phyloP scores from a whole-genome alignment of 768 basidiomycete genomes.

The Hypholoma sublateritium region DNA sequence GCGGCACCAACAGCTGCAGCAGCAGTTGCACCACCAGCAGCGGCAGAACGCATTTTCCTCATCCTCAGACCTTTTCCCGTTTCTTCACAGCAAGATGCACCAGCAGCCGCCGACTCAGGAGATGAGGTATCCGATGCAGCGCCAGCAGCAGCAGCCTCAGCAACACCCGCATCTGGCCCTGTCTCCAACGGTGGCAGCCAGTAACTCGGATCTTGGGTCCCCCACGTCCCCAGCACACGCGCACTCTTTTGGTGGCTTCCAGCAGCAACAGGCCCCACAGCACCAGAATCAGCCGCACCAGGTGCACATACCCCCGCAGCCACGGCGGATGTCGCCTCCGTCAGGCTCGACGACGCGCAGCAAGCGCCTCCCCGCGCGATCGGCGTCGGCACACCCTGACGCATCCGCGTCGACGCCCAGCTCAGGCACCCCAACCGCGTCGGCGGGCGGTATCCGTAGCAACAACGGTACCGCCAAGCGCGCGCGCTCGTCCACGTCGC shows the following conservation, averaged over 20 bases:
- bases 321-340: constrained; percentile 5
- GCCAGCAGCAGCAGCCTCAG: constrained; percentile 10
- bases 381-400: neutral
- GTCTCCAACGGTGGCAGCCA: constrained; percentile 6
- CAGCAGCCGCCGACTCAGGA: constrained; percentile 12
- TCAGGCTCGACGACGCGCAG: constrained; percentile 8
- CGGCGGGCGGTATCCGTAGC: constrained; percentile 14
- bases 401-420: constrained; percentile 7
- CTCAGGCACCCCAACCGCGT: constrained; percentile 18
- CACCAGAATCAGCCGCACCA: constrained; percentile 16
- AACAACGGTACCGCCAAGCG: constrained; percentile 18
- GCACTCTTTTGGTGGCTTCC: constrained; percentile 14
- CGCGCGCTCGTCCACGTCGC: constrained; percentile 7
- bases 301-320: constrained; percentile 18
- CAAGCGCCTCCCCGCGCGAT: constrained; percentile 16
- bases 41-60: constrained; percentile 14
- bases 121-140: constrained; percentile 10
- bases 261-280: constrained; percentile 12
- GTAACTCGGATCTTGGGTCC: constrained; percentile 9
- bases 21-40: constrained; percentile 19
- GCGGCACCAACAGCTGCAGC: constrained; percentile 20
- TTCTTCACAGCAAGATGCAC: constrained; percentile 19
- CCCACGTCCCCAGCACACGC: constrained; percentile 7
- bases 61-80: constrained; percentile 24
- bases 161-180: constrained; percentile 9